Base-by-base conservation (phyloP, 345 rosid genomes). In the Eucalyptus marginata region DNA sequence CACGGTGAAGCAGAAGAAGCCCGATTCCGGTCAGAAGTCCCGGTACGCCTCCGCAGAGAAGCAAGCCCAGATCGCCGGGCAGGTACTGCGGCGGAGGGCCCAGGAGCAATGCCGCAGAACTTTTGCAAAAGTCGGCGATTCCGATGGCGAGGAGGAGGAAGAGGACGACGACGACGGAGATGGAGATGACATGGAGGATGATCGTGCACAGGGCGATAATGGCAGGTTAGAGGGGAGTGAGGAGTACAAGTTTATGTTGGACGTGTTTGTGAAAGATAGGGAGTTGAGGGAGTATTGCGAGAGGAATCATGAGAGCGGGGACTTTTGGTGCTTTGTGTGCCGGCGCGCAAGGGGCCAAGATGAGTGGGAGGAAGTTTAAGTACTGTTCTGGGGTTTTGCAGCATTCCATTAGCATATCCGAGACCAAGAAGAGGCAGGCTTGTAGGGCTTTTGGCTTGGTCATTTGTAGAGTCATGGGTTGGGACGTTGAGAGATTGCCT, bases 401-500 rank as follows among this genome's bases (percentile, higher is more conserved):
- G 89, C 99, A 97, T 94, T 89, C 96, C 11, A 88, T 85, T 5
- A 89, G 91, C 29, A 91, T 93, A 56, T 83, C 89, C 31, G 95
- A 94, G 88, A 94, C 97, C 8, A 92, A 88, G 87, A 91, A 89
- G 91, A 94, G 79, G 90, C 90, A 7, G 86, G 96, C 94, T 17
- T 98, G 95, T 89, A 92, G 96, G 71, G 96, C 98, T 89, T 90
- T 94, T 68, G 98, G 93, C 10, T 93, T 90, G 81, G 97, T 95
- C 88, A 89, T 96, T 46, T 97, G 97, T 66, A 92, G 90, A 93
- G 96, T 97, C 92, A 92, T 97, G 89, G 97, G 95, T 44, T 96
- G 98, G 96, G 98, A 95, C 79, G 64, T 94, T 87, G 90, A 90
- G 44, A 87, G 88, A 89, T 92, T 93, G 88, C 94, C 96, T 29